A percentile compares a stretch with the other conserved stretches of the same genome.
Conservation (phyloP, 805 yeast species). For the Myxozyma geophila region DNA sequence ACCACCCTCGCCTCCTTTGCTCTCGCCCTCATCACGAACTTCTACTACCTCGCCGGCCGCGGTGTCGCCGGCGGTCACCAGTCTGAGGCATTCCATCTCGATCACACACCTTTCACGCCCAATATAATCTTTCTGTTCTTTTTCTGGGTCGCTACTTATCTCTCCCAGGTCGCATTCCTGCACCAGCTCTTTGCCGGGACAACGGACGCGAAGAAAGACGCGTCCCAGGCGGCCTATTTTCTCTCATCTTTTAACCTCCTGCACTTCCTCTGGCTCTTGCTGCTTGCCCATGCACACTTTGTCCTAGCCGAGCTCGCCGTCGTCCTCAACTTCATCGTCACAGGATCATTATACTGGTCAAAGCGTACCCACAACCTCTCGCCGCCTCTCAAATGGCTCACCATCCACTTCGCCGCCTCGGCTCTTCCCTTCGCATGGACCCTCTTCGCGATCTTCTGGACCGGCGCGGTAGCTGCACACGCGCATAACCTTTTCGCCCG, state of each 20-base stretch:
- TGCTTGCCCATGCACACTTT: constrained; percentile 64
- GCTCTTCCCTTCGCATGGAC: constrained; percentile 80
- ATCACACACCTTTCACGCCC: constrained; percentile 74
- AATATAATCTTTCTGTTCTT: constrained; percentile 45
- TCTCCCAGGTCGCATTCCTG: constrained; percentile 55
- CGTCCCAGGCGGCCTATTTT: constrained; percentile 52
- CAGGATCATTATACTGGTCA: constrained; percentile 54
- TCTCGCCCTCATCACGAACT: constrained; percentile 60
- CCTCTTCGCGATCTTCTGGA: constrained; percentile 77
- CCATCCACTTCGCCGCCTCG: constrained; percentile 66
- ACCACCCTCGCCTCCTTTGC: constrained; percentile 58
- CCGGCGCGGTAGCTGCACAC: constrained; percentile 76
- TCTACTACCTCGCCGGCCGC: constrained; percentile 62
- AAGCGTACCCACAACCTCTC: constrained; percentile 63
- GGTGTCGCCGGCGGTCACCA: constrained; percentile 46
- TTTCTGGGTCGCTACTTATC: constrained; percentile 62
- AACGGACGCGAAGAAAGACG: constrained; percentile 38
- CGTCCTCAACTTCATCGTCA: constrained; percentile 62
- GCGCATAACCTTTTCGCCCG: constrained; percentile 63
- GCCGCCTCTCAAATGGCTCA: constrained; percentile 55
- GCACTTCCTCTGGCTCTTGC: constrained; percentile 65
- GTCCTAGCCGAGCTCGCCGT: constrained; percentile 62
- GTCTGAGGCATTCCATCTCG: constrained; percentile 37
- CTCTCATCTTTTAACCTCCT: constrained; percentile 70
- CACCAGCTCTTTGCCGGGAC: constrained; percentile 36